Base-by-base conservation (phyloP, 495 filamentous ascomycete species). In the Hyphodiscus hymeniophilus region DNA sequence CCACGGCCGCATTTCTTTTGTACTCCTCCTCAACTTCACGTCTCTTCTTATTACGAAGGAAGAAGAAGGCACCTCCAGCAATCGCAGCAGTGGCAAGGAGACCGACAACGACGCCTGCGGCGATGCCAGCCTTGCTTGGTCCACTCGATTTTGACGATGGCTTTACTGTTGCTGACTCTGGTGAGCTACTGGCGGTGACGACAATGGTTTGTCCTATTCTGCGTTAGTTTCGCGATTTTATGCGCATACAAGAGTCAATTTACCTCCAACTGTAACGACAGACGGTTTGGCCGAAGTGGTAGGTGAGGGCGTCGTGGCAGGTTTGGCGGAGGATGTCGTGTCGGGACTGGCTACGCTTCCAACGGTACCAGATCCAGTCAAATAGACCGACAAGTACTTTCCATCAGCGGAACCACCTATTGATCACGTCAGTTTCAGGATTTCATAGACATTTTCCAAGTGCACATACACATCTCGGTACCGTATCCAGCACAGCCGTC, bases 81-180 rank as follows among this genome's bases (percentile, higher is more conserved):
- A 86, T 69, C 6, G 74, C 81, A 53, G 67, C 72, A 5, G 90
- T 45, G 10, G 70, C 87, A 18, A 95, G 72, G 4, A 95, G 76
- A 50, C 85, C 87, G 24, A 94, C 82, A 6, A 97, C 90, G 3
- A 88, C 87, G 47, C 91, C 92, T 21, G 79, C 91, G 22, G 87
- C 91, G 49, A 96, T 89, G 20, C 83, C 87, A 21, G 81, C 87
- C 33, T 73, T 84, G 51, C 77, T 82, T 20, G 82, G 26, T 28
- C 26, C 45, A 42, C 33, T 63, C 51, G 17, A 66, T 60, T 20
- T 64, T 56, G 7, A 47, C 40, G 20, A 33, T 42, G 54, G 50
- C 26, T 45, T 12, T 20, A 50, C 16, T 10, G 45, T 36, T 0
- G 35, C 6, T 22, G 53, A 32, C 1, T 26, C 33, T 15, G 38